phyloP scores from a whole-genome alignment of 2,329 filamentous ascomycete genomes.

The Penicillium polonicum region DNA sequence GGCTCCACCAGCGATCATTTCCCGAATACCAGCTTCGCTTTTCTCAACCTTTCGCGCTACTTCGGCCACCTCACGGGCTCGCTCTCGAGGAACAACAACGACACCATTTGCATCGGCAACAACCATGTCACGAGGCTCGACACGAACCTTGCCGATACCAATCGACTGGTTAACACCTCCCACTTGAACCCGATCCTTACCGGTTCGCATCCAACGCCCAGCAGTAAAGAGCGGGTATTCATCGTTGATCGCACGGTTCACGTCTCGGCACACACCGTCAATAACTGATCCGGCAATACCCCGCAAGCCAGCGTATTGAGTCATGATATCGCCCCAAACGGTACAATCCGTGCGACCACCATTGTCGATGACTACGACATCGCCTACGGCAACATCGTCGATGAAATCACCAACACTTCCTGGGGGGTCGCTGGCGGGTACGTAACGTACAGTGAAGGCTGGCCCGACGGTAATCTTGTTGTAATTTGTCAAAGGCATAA shows the following conservation, averaged over 20 bases:
- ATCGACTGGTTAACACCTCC: slow-evolving; percentile 31
- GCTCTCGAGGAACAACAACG: slow-evolving; percentile 18
- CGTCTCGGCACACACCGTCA: slow-evolving; percentile 36
- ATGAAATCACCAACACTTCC: slow-evolving; percentile 36
- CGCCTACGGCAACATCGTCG: slow-evolving; percentile 39
- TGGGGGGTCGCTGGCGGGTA: slow-evolving; percentile 20
- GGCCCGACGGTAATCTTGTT: slow-evolving; percentile 32
- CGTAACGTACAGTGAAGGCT: slow-evolving; percentile 36
- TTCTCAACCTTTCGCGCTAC: slow-evolving; percentile 11
- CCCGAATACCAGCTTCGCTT: slow-evolving; percentile 29
- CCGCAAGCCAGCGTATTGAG: slow-evolving; percentile 34
- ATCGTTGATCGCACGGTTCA: slow-evolving; percentile 30
- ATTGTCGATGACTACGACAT: slow-evolving; percentile 38
- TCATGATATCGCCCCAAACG: slow-evolving; percentile 41
- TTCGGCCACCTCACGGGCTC: slow-evolving; percentile 19
- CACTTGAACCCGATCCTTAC: slow-evolving; percentile 35
- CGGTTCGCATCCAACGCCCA: slow-evolving; percentile 37
- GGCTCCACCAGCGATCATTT: slow-evolving; percentile 26
- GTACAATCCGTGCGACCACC: slow-evolving; percentile 37
- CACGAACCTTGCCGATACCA: slow-evolving; percentile 30
- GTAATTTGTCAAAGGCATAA: slow-evolving; percentile 28
- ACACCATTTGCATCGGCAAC: slow-evolving; percentile 32
- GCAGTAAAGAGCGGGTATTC: slow-evolving; percentile 33
- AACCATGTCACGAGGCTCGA: slow-evolving; percentile 31
- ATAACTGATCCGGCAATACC: slow-evolving; percentile 36